phyloP scores from a whole-genome alignment of 2,329 filamentous ascomycete genomes.

The Talaromyces sp. region DNA sequence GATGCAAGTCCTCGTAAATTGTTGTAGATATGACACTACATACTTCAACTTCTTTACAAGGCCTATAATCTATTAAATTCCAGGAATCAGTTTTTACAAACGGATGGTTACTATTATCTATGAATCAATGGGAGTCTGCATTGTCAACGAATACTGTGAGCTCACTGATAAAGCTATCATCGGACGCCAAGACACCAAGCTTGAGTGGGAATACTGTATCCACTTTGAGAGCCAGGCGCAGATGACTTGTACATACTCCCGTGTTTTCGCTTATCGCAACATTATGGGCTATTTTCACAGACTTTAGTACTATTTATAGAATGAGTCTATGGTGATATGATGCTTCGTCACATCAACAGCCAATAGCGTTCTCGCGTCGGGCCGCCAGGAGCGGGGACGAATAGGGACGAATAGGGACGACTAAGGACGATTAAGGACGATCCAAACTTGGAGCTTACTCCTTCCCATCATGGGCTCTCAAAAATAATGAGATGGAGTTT shows the following conservation, averaged over 20 bases:
- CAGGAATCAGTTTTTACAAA: neutral
- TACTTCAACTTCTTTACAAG: neutral
- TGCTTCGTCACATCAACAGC: too few relatives aligned
- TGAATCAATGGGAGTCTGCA: neutral
- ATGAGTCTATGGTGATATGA: too few relatives aligned
- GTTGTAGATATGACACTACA: neutral
- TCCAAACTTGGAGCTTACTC: too few relatives aligned
- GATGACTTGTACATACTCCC: neutral
- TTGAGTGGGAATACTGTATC: constrained; percentile 11
- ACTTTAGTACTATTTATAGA: too few relatives aligned
- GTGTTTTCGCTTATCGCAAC: constrained; percentile 6
- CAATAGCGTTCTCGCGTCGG: too few relatives aligned
- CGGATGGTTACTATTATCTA: too few relatives aligned
- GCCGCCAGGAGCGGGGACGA: too few relatives aligned
- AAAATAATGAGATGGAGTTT: too few relatives aligned
- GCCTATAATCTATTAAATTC: neutral
- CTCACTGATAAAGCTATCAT: constrained; percentile 11
- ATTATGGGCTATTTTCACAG: constrained; percentile 16
- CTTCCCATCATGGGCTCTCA: too few relatives aligned
- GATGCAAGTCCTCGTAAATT: neutral
- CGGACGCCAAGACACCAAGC: neutral
- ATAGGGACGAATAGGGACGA: too few relatives aligned
- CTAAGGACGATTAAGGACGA: too few relatives aligned
- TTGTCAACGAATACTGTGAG: neutral
- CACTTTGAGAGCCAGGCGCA: constrained; percentile 3